Conservation (phyloP, 208 protist species). For the Trypanosoma avium region DNA sequence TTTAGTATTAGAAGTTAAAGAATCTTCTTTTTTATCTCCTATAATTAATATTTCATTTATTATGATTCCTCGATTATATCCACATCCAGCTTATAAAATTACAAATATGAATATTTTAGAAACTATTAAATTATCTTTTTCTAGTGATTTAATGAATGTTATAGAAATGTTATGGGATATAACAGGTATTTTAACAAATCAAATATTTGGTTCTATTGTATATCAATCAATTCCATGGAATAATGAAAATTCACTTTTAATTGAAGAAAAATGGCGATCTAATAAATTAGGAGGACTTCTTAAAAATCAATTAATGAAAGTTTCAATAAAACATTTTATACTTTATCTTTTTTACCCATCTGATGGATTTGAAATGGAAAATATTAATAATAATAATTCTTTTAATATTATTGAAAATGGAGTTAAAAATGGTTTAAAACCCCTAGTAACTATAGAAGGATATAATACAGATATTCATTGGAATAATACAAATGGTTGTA, state of each 20-base stretch:
- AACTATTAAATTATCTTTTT: slow-evolving; percentile 14
- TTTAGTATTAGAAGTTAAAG: not conserved
- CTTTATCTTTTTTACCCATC: slow-evolving; percentile 22
- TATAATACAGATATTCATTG: not conserved
- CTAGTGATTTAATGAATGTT: slow-evolving; percentile 24
- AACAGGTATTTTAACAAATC: slow-evolving; percentile 32
- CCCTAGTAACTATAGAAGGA: slow-evolving; percentile 8
- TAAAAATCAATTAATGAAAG: slow-evolving; percentile 1
- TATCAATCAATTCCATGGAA: slow-evolving; percentile 32
- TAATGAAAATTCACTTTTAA: slow-evolving; percentile 3
- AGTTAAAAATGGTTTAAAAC: not conserved
- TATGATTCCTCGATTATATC: slow-evolving; percentile 3
- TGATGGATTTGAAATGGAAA: slow-evolving; percentile 19
- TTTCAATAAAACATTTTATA: not conserved
- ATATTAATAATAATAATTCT: not conserved
- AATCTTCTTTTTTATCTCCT: not conserved
- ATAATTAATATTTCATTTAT: not conserved
- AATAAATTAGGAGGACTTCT: slow-evolving; percentile 12
- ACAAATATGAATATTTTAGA: slow-evolving; percentile 16
- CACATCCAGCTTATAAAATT: slow-evolving; percentile 18
- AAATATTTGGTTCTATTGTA: slow-evolving; percentile 25
- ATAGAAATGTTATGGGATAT: slow-evolving; percentile 47
- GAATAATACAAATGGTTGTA: slow-evolving; percentile 8
- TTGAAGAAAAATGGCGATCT: slow-evolving; percentile 18
- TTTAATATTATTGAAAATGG: not conserved